Evolutionary conservation across 2,329 filamentous ascomycete genomes (phyloP).

Genomic region (Aspergillus aculeatinus): DNA sequence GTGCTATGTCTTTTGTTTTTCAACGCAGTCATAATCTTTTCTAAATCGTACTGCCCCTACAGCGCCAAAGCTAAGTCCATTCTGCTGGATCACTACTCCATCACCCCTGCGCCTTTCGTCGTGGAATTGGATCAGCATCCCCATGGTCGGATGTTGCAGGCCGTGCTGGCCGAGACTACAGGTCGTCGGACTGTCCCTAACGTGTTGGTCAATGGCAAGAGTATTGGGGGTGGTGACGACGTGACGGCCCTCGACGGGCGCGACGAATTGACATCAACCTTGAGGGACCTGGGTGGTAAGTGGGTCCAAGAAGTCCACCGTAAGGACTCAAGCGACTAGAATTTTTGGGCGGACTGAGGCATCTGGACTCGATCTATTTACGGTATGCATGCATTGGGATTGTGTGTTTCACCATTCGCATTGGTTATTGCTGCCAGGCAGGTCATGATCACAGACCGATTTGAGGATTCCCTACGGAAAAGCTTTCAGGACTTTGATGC

Average conservation of each 20-base stretch:
- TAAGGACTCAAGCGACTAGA: conserved; percentile 15
- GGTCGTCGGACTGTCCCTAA: conserved; percentile 88
- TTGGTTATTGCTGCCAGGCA: neutral
- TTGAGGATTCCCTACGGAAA: neutral
- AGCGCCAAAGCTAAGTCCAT: conserved; percentile 83
- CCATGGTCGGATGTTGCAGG: conserved; percentile 71
- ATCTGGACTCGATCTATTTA: neutral
- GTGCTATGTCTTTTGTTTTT: conserved; percentile 3
- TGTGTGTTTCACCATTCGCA: neutral
- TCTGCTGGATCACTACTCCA: conserved; percentile 78
- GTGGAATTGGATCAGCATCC: conserved; percentile 86
- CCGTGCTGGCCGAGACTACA: conserved; percentile 68
- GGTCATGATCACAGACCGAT: neutral
- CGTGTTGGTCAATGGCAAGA: conserved; percentile 80
- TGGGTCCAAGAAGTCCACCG: conserved; percentile 49
- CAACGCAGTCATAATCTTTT: conserved; percentile 82
- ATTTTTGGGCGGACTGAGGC: neutral
- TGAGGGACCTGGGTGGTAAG: conserved; percentile 72
- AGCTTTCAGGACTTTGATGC: neutral
- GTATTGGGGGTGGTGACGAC: conserved; percentile 88
- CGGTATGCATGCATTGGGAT: neutral
- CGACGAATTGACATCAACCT: conserved; percentile 67
- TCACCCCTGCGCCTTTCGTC: conserved; percentile 78
- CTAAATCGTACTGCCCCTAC: conserved; percentile 86
- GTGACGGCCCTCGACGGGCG: conserved; percentile 68